These are phyloP conservation scores for Pythium myriotylum DNA, from an alignment of 352 stramenopile species.

Conservation along the genomic window DNA sequence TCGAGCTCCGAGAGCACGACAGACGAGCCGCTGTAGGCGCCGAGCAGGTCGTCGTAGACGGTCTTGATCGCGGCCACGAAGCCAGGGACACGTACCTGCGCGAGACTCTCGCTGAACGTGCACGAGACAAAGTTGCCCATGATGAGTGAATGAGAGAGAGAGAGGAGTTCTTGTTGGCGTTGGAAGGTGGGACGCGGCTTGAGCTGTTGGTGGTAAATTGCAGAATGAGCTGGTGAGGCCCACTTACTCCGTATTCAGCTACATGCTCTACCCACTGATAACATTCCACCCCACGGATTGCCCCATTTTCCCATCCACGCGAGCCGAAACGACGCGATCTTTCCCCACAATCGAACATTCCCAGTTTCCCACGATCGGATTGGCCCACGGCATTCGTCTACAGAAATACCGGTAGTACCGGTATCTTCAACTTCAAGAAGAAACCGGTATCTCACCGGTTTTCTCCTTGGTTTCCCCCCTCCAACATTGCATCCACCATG, in stretches of 20 bases:
- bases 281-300: too few species aligned
- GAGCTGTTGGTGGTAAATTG: constrained; percentile 37
- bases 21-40: constrained; percentile 16
- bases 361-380: constrained; percentile 8
- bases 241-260: too few species aligned
- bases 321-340: constrained; percentile 7
- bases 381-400: neutral
- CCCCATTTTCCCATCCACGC: too few species aligned
- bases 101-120: constrained; percentile 19
- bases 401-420: constrained; percentile 6
- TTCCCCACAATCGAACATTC: constrained; percentile 18
- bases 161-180: constrained; percentile 10
- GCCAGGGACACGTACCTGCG: constrained; percentile 26
- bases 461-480: too few species aligned
- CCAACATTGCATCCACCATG: too few species aligned
- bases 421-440: too few species aligned
- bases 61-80: constrained; percentile 17
- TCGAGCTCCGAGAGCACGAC: constrained; percentile 26
- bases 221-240: constrained; percentile 30
- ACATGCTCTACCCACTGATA: neutral
- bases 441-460: constrained; percentile 4
- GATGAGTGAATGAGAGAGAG: too few species aligned
- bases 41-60: constrained; percentile 10
- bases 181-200: constrained; percentile 3
- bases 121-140: constrained; percentile 59